These are phyloP conservation scores for Fagopyrum homotropicum DNA, from an alignment of 148 eudicot species.

Conservation along the genomic window DNA sequence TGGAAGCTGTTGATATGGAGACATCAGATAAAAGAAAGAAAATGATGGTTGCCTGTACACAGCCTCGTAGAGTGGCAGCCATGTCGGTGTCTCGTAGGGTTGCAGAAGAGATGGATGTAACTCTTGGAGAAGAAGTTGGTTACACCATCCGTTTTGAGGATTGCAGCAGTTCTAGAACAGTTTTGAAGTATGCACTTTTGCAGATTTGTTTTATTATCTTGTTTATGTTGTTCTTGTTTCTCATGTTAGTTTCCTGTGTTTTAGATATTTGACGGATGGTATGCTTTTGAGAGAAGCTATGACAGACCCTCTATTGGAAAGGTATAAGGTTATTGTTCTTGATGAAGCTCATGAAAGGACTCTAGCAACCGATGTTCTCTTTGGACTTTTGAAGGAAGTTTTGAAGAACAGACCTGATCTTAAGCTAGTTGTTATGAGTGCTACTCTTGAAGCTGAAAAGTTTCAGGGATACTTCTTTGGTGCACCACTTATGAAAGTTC, in stretches of 20 bases:
- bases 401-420: conserved; percentile 67
- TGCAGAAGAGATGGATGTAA: conserved; percentile 97
- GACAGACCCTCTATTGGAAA: conserved; percentile 85
- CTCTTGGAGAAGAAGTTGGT: conserved; percentile 96
- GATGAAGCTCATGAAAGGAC: conserved; percentile 98
- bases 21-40: conserved; percentile 53
- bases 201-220: not conserved
- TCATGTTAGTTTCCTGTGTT: not conserved
- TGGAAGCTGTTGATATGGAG: conserved; percentile 79
- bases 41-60: conserved; percentile 85
- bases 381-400: conserved; percentile 88
- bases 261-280: conserved; percentile 87
- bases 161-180: conserved; percentile 68
- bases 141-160: conserved; percentile 91
- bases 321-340: conserved; percentile 74
- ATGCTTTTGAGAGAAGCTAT: conserved; percentile 94
- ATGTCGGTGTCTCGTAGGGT: conserved; percentile 98
- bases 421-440: conserved; percentile 90
- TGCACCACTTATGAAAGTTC: conserved; percentile 90
- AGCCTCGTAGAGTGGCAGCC: conserved; percentile 98
- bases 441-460: conserved; percentile 93
- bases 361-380: conserved; percentile 78
- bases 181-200: conserved; percentile 49
- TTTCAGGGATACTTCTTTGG: conserved; percentile 70
- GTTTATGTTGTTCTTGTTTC: not conserved